phyloP scores from a whole-genome alignment of 2,329 filamentous ascomycete genomes.

The Sporothrix humicola region DNA sequence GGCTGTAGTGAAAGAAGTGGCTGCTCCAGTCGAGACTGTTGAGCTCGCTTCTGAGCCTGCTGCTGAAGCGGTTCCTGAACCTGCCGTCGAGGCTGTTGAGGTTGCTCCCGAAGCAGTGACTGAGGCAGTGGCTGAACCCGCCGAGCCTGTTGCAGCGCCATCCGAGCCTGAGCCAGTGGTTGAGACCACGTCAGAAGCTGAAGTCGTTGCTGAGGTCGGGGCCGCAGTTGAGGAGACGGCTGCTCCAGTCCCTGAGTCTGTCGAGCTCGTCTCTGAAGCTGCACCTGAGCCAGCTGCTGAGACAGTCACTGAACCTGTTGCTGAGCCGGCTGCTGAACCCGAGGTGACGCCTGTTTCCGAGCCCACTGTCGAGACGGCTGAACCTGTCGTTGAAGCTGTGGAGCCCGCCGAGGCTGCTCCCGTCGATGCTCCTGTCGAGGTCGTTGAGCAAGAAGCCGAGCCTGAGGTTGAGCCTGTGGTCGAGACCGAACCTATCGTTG shows the following conservation, averaged over 20 bases:
- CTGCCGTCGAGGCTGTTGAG: not conserved
- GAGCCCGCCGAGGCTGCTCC: not conserved
- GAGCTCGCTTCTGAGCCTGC: not conserved
- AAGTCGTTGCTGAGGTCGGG: not conserved
- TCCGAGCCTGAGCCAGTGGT: too few relatives aligned
- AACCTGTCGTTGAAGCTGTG: too few relatives aligned
- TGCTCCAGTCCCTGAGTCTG: not conserved
- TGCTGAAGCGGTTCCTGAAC: not conserved
- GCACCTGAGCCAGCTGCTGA: not conserved
- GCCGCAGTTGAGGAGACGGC: not conserved
- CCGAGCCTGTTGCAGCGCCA: too few relatives aligned
- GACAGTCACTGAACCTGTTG: not conserved
- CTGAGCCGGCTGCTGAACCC: too few relatives aligned
- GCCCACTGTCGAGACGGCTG: too few relatives aligned
- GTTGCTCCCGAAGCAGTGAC: not conserved
- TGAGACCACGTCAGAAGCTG: not conserved
- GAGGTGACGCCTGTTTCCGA: too few relatives aligned
- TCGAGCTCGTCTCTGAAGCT: not conserved
- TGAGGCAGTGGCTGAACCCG: not conserved
- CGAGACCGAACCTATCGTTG: not conserved
- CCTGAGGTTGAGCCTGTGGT: not conserved
- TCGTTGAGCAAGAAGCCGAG: not conserved
- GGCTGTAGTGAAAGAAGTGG: not conserved
- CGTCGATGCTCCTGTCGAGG: slow-evolving; percentile 33
- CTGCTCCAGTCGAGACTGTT: not conserved